Evolutionary conservation across 257 asterid species (phyloP).

Genomic region (Rhazya stricta): DNA sequence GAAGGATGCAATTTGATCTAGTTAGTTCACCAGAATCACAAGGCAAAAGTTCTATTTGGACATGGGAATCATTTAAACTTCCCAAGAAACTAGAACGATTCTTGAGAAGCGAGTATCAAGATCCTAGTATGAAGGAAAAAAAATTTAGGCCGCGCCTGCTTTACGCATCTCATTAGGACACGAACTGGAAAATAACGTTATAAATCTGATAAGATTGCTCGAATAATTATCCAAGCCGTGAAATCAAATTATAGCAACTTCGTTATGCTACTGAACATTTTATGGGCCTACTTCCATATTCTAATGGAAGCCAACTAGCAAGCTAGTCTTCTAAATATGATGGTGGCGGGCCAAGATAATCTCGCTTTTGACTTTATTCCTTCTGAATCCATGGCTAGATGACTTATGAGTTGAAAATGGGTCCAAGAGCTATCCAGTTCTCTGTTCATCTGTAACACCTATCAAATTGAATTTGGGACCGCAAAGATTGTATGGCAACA

Average conservation of each 20-base stretch:
- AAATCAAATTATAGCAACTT: not conserved
- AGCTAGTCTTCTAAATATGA: not conserved
- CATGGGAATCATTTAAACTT: too few relatives aligned
- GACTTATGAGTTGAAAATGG: not conserved
- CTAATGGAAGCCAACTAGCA: not conserved
- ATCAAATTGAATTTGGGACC: too few relatives aligned
- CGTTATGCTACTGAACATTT: not conserved
- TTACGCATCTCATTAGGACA: too few relatives aligned
- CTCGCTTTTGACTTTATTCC: conserved; percentile 24
- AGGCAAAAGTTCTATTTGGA: too few relatives aligned
- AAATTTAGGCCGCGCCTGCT: not conserved
- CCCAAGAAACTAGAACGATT: not conserved
- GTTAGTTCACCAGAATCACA: too few relatives aligned
- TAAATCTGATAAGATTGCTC: too few relatives aligned
- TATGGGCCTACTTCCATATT: not conserved
- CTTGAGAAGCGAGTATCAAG: not conserved
- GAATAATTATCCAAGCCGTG: not conserved
- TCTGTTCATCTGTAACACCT: too few relatives aligned
- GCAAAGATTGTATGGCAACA: too few relatives aligned
- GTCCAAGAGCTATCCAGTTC: too few relatives aligned
- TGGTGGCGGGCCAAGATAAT: conserved; percentile 1
- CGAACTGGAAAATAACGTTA: too few relatives aligned
- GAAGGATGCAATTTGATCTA: too few relatives aligned
- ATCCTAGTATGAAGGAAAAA: not conserved
- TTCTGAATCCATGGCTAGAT: not conserved